Base-by-base conservation (phyloP, 129 eudicot species). In the Flaveria trinervia region DNA sequence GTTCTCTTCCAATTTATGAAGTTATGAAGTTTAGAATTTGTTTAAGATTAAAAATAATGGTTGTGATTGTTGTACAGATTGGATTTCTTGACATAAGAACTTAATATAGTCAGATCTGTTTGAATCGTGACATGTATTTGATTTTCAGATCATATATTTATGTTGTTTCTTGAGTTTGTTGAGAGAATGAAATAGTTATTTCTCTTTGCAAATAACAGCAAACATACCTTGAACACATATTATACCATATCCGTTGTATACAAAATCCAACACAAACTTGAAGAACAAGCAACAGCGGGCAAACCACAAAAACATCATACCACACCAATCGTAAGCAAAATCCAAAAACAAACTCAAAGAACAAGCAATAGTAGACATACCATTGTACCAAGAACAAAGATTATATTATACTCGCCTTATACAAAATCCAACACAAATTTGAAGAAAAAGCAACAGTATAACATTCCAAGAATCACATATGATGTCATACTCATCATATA, bases 1-100 rank as follows among this genome's bases (percentile, higher is more conserved):
- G 66, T 85, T 57, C 69, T 80, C 83, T 16, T 76, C 86, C 17
- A 82, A 82, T 65, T 77, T 82, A 49, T 77, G 68, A 68, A 20
- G 73, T 23, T 43, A 20, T 26, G 12, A 79, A 44, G 65, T 61
- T 49, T 33, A 70, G 51, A 71, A n/a, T 71, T 41, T 14, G 68
- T 62, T 25, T 43, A 25, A 61, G 68, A 14, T 28, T 62, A 43
- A 15, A 26, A 62, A 62, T 26, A 62, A 62, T 62, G 44, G 20
- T 10, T 15, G 0, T 62, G 68, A 62, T 28, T 62, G 68, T 12
- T 62, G 68, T 62, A 62, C 68, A 62, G 68, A 30, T 62, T 62
- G 43, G 12, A 12, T 62, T 62, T 62, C 81, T 65, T 30, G 43
- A 61, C 25, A 44, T 61, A 44, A 60, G 61, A 51, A 17, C 72